Conservation (phyloP, 2,329 filamentous ascomycete genomes). For the Aspergillus terreus region DNA sequence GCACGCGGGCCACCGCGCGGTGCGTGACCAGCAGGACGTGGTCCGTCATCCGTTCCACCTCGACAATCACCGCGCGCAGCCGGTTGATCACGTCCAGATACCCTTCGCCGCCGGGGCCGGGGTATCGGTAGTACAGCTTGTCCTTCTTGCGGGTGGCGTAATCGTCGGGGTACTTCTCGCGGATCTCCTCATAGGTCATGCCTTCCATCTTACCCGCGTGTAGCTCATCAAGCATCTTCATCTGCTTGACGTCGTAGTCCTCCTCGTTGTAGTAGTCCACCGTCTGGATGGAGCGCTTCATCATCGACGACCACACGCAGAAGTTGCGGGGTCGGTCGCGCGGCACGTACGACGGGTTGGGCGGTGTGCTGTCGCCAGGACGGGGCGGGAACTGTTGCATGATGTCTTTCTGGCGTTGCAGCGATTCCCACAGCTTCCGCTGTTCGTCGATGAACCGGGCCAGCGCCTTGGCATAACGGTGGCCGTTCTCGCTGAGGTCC, state of each 20-base stretch:
- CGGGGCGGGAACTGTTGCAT: constrained; percentile 82
- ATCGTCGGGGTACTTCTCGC: constrained; percentile 71
- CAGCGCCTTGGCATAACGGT: constrained; percentile 73
- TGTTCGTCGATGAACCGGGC: constrained; percentile 80
- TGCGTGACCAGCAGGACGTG: constrained; percentile 91
- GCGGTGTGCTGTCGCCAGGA: constrained; percentile 87
- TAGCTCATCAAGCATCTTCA: constrained; percentile 96
- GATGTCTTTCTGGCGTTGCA: constrained; percentile 73
- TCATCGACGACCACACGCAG: constrained; percentile 98
- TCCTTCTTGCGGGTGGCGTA: constrained; percentile 74
- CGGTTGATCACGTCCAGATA: constrained; percentile 97
- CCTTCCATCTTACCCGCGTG: constrained; percentile 92
- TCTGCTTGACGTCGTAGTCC: constrained; percentile 93
- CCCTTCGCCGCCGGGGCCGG: constrained; percentile 89
- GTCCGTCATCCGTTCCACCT: constrained; percentile 95
- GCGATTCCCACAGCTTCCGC: constrained; percentile 74
- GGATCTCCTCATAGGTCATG: constrained; percentile 90
- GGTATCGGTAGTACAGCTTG: constrained; percentile 95
- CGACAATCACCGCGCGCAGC: constrained; percentile 89
- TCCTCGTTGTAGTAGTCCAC: constrained; percentile 92
- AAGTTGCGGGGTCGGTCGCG: constrained; percentile 73
- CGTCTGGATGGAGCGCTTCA: constrained; percentile 83
- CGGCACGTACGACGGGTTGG: constrained; percentile 72
- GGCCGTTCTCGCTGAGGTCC: constrained; percentile 73
- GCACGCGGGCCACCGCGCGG: constrained; percentile 83